Conservation (phyloP, 805 yeast genomes). For the Yarrowia alimentaria region DNA sequence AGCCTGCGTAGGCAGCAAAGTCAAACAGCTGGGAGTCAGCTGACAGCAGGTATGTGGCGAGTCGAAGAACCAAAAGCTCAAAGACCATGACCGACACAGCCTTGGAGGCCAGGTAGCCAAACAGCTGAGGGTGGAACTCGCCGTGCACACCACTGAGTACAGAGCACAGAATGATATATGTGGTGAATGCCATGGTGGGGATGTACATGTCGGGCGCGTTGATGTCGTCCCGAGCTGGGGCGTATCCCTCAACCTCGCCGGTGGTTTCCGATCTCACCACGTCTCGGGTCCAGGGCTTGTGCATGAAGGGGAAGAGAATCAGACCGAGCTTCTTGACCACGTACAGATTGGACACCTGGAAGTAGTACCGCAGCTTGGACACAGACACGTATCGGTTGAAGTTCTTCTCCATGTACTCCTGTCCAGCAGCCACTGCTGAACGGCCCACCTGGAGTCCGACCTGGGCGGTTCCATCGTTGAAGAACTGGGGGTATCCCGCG, state of each 20-base stretch:
- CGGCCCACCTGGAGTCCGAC: constrained; percentile 88
- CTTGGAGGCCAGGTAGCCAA: constrained; percentile 83
- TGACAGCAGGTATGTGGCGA: constrained; percentile 78
- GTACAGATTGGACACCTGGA: constrained; percentile 86
- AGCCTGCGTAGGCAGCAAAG: constrained; percentile 84
- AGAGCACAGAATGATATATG: constrained; percentile 83
- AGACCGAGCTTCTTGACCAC: constrained; percentile 71
- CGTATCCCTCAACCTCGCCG: constrained; percentile 48
- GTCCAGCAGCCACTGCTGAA: constrained; percentile 77
- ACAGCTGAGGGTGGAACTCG: constrained; percentile 86
- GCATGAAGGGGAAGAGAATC: constrained; percentile 81
- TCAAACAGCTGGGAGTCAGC: constrained; percentile 76
- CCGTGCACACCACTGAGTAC: constrained; percentile 82
- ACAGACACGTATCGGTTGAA: constrained; percentile 50
- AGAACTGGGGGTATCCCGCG: constrained; percentile 43
- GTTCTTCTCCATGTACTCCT: constrained; percentile 74
- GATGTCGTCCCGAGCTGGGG: constrained; percentile 79
- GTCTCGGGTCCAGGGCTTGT: constrained; percentile 75
- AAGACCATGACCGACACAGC: constrained; percentile 77
- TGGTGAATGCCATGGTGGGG: constrained; percentile 88
- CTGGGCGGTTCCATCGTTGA: constrained; percentile 76
- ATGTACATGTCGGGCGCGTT: constrained; percentile 97
- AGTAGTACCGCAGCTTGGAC: constrained; percentile 73
- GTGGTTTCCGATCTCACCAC: constrained; percentile 42
- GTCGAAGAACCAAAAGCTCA: constrained; percentile 72